phyloP scores from a whole-genome alignment of 345 rosid genomes.

The Dovyalis caffra region DNA sequence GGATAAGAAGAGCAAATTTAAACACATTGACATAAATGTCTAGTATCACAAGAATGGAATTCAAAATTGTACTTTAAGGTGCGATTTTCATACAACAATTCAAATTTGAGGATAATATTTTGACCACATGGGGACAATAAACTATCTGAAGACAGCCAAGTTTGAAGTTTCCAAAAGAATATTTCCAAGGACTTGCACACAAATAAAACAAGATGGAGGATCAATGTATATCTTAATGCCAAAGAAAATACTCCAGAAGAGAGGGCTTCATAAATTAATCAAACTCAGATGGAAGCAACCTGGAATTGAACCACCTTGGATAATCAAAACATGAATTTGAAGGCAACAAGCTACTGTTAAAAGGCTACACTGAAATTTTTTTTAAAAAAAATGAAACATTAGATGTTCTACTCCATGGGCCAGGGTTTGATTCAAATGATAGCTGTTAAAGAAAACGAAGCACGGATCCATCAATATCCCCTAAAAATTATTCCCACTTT shows the following conservation, averaged over 20 bases:
- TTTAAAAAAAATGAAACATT: neutral
- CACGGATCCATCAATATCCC: neutral
- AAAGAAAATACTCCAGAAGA: neutral
- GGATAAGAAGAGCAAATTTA: neutral
- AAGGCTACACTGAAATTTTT: neutral
- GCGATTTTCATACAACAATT: neutral
- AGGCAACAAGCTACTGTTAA: neutral
- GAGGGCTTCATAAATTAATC: neutral
- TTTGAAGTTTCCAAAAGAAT: neutral
- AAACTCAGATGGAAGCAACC: neutral
- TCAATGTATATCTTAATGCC: neutral
- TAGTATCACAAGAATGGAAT: neutral
- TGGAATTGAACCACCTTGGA: neutral
- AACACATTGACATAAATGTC: neutral
- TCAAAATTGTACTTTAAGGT: neutral
- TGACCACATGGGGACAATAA: neutral
- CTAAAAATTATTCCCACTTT: neutral
- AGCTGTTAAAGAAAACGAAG: neutral
- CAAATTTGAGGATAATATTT: neutral
- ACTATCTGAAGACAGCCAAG: neutral
- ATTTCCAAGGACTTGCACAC: neutral
- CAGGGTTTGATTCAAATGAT: neutral
- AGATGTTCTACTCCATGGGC: neutral
- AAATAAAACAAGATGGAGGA: neutral
- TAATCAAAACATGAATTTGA: neutral